These are phyloP conservation scores for Circinella minor DNA, from an alignment of 371 early-diverging fungal genomes.

Conservation along the genomic window DNA sequence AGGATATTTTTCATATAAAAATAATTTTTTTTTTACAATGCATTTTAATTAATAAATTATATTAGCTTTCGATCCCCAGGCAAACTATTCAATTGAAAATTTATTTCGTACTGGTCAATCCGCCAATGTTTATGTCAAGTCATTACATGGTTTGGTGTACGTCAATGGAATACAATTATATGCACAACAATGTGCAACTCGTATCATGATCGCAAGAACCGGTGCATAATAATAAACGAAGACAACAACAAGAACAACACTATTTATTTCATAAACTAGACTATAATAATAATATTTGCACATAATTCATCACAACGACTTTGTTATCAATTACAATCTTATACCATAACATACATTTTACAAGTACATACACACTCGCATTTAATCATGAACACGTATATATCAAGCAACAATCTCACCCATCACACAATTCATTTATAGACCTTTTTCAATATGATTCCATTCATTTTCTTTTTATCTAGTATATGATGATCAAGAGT, in stretches of 20 bases:
- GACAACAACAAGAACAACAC: neutral
- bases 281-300: neutral
- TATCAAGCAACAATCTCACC: too few relatives aligned
- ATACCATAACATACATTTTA: too few relatives aligned
- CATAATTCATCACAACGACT: neutral
- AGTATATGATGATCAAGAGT: too few relatives aligned
- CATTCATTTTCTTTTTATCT: too few relatives aligned
- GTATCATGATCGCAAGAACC: constrained; percentile 26
- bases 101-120: constrained; percentile 22
- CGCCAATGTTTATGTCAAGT: constrained; percentile 25
- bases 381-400: too few relatives aligned
- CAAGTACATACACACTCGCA: too few relatives aligned
- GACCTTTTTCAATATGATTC: too few relatives aligned
- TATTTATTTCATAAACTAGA: neutral
- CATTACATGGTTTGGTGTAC: constrained; percentile 23
- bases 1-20: too few relatives aligned
- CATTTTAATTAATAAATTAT: too few relatives aligned
- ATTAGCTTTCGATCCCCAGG: constrained; percentile 21
- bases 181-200: constrained; percentile 19
- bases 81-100: constrained; percentile 22
- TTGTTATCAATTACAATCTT: too few relatives aligned
- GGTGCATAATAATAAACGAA: constrained; percentile 8
- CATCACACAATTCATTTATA: too few relatives aligned
- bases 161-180: constrained; percentile 29
- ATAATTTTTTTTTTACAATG: too few relatives aligned